Evolutionary conservation across 805 yeast species (phyloP).

Genomic region (Kluyveromyces lactis): DNA sequence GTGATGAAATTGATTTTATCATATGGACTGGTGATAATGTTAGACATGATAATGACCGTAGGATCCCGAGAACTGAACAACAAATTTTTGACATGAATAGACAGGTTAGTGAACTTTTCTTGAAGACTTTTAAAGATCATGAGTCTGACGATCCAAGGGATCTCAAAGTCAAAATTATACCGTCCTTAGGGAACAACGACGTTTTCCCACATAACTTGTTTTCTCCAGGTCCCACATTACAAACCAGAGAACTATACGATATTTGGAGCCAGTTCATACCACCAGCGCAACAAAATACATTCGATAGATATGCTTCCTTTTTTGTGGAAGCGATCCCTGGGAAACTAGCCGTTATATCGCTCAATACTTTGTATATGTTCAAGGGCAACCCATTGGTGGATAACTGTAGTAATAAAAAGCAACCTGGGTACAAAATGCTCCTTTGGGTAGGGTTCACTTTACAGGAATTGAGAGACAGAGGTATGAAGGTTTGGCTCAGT

Average conservation of each 20-base stretch:
- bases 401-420: constrained; percentile 59
- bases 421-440: constrained; percentile 74
- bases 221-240: constrained; percentile 82
- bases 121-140: constrained; percentile 42
- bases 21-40: constrained; percentile 90
- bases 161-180: constrained; percentile 45
- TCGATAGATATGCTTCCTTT: constrained; percentile 67
- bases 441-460: constrained; percentile 72
- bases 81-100: constrained; percentile 66
- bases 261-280: constrained; percentile 74
- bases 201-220: constrained; percentile 84
- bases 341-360: constrained; percentile 66
- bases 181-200: constrained; percentile 79
- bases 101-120: constrained; percentile 44
- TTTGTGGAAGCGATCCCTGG: constrained; percentile 74
- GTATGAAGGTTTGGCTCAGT: constrained; percentile 77
- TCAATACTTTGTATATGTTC: constrained; percentile 69
- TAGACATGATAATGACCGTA: constrained; percentile 75
- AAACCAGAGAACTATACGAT: constrained; percentile 65
- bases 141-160: constrained; percentile 37
- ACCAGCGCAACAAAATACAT: constrained; percentile 64
- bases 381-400: constrained; percentile 77
- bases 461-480: constrained; percentile 61
- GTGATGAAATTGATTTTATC: constrained; percentile 74
- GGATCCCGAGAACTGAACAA: constrained; percentile 61